Evolutionary conservation across 1,284 basidiomycete genomes (phyloP).

Genomic region (Chondrostereum purpureum): DNA sequence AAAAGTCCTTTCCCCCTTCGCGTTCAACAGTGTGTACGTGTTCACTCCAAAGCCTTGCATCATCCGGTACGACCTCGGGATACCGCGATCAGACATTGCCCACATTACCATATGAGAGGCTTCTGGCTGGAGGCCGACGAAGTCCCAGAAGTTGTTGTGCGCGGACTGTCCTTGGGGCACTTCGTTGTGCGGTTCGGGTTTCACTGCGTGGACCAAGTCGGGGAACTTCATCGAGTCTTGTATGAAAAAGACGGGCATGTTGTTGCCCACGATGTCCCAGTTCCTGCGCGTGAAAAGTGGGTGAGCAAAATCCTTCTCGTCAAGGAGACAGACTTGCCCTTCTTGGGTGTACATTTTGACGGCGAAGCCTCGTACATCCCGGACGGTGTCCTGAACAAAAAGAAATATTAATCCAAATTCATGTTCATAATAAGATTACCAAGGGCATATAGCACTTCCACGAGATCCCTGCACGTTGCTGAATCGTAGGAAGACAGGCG

Average conservation of each 20-base stretch:
- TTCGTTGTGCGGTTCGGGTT: conserved; percentile 77
- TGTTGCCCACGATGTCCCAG: conserved; percentile 78
- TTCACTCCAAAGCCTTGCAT: conserved; percentile 87
- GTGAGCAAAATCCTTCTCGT: conserved; percentile 36
- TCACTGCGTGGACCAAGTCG: conserved; percentile 75
- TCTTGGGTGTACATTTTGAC: conserved; percentile 71
- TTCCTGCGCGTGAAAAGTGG: conserved; percentile 29
- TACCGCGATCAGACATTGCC: conserved; percentile 73
- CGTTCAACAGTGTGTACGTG: conserved; percentile 70
- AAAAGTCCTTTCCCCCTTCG: conserved; percentile 59
- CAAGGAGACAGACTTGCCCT: conserved; percentile 16
- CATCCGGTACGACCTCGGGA: conserved; percentile 79
- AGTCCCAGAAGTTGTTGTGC: conserved; percentile 88
- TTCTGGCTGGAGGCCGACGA: conserved; percentile 61
- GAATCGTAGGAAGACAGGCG: conserved; percentile 76
- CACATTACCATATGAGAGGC: conserved; percentile 78
- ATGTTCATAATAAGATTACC: too few relatives aligned
- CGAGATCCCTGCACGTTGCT: conserved; percentile 74
- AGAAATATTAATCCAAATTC: background rate
- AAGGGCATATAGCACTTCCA: conserved; percentile 60
- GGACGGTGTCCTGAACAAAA: conserved; percentile 57
- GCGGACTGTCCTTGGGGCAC: conserved; percentile 55
- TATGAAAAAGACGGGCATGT: conserved; percentile 85
- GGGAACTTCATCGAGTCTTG: conserved; percentile 82
- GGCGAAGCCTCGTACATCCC: conserved; percentile 83